Evolutionary conservation across 345 rosid genomes (phyloP).

Genomic region (Chamaenerion angustifolium): DNA sequence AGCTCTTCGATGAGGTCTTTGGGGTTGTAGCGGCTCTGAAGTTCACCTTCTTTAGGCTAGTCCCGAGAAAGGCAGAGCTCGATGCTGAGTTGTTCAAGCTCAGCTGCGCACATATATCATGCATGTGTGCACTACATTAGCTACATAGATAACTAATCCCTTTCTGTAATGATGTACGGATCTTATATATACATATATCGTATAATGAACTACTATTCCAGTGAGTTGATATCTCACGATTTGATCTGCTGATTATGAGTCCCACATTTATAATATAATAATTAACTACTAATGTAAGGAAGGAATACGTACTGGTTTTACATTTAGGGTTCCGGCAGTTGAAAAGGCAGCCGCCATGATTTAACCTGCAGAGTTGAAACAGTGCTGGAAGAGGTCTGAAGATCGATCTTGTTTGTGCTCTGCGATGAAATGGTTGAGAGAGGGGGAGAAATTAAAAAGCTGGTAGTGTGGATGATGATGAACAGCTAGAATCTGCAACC

Average conservation of each 20-base stretch:
- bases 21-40: not conserved
- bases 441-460: too few species aligned
- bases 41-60: constrained; percentile 10
- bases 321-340: not conserved
- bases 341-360: constrained; percentile 4
- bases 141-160: not conserved
- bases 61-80: constrained; percentile 3
- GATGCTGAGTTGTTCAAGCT: constrained; percentile 6
- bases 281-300: not conserved
- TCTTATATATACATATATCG: too few species aligned
- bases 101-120: constrained; percentile 3
- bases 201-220: too few species aligned
- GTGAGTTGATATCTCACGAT: too few species aligned
- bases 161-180: too few species aligned
- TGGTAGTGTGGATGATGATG: too few species aligned
- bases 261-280: too few species aligned
- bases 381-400: too few species aligned
- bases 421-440: too few species aligned
- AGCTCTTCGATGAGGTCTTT: constrained; percentile 1
- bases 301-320: constrained; percentile 3
- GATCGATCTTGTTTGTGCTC: too few species aligned
- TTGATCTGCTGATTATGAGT: too few species aligned
- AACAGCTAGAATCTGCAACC: not conserved
- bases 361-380: too few species aligned
- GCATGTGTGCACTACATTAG: not conserved